A percentile compares a stretch with the other conserved stretches of the same genome.
Conservation (phyloP, 2,329 filamentous ascomycete genomes). For the Ceratocystis ficicola region DNA sequence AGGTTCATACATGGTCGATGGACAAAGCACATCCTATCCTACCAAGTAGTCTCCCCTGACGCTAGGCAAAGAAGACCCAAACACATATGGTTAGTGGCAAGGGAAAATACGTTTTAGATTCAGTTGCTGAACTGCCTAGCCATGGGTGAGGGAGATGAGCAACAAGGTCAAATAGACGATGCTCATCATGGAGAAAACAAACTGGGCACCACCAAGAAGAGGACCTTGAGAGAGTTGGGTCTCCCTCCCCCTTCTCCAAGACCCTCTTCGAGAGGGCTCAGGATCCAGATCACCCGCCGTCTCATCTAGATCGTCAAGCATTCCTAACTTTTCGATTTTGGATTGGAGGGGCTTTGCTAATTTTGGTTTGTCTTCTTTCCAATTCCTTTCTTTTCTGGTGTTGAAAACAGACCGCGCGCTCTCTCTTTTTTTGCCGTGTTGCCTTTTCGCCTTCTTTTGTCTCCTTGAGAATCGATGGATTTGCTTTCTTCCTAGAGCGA, state of each 20-base stretch:
- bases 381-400: background rate
- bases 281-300: slow-evolving; percentile 5
- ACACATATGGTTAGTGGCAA: background rate
- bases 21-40: background rate
- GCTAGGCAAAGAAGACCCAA: background rate
- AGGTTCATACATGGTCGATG: background rate
- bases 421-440: background rate
- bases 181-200: background rate
- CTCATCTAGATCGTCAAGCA: slow-evolving; percentile 7
- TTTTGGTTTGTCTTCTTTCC: background rate
- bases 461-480: background rate
- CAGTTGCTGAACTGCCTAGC: background rate
- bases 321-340: background rate
- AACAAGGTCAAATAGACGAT: background rate
- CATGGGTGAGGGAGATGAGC: background rate
- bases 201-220: background rate
- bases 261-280: background rate
- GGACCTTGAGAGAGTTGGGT: background rate
- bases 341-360: slow-evolving; percentile 8
- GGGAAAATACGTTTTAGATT: background rate
- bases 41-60: background rate
- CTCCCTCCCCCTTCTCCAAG: too few relatives aligned
- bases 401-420: background rate
- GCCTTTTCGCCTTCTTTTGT: background rate
- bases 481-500: slow-evolving; percentile 5